Conservation (phyloP, 306 rosid species). For the Cicer bijugum region DNA sequence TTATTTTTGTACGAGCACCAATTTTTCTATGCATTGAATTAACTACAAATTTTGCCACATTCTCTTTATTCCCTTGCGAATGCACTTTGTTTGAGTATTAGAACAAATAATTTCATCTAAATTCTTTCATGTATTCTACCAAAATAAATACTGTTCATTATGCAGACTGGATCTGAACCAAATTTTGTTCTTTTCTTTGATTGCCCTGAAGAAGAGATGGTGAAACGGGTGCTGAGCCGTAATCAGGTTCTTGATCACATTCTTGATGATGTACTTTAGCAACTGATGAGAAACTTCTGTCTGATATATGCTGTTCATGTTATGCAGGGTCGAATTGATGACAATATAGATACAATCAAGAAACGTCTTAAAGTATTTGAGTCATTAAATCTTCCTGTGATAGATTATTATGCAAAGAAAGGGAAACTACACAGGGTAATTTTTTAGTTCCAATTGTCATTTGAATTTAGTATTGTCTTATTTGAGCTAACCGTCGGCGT, state of each 20-base stretch:
- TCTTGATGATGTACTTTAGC: conserved; percentile 20
- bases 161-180: conserved; percentile 83
- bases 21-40: not conserved
- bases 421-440: conserved; percentile 84
- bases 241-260: conserved; percentile 72
- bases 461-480: conserved; percentile 14
- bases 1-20: conserved; percentile 30
- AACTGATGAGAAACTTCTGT: conserved; percentile 14
- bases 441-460: conserved; percentile 34
- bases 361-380: conserved; percentile 83
- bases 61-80: conserved; percentile 13
- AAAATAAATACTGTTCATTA: conserved; percentile 27
- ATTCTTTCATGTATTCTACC: conserved; percentile 4
- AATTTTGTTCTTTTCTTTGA: conserved; percentile 87
- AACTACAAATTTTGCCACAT: conserved; percentile 21
- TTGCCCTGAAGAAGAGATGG: conserved; percentile 95
- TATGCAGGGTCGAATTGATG: conserved; percentile 94
- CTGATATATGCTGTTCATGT: conserved; percentile 40
- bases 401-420: conserved; percentile 69
- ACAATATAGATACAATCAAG: conserved; percentile 82
- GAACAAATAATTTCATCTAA: conserved; percentile 21
- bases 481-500: too few relatives aligned
- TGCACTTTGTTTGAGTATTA: conserved; percentile 13
- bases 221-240: conserved; percentile 88
- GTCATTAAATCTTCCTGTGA: conserved; percentile 75